Evolutionary conservation across 2,329 filamentous ascomycete species (phyloP), one percentile per base, ranked within the genome.

Genomic region (Epichloe hybrida): DNA sequence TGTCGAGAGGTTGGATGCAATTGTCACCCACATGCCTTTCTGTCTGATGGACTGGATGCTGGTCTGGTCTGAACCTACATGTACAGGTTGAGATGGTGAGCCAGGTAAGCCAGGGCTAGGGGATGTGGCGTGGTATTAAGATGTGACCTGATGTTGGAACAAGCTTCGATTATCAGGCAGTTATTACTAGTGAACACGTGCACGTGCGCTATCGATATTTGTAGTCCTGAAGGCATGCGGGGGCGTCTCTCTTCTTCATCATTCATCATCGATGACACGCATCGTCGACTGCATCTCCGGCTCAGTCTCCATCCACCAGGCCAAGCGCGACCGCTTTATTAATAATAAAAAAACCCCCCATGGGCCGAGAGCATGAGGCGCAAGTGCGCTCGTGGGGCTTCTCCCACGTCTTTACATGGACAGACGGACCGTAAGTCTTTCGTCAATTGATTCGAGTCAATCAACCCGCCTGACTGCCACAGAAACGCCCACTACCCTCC

Each of bases 321-420:
- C 3, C 27, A 9, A 31, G 27, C 9, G 27, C 27, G 27, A 31
- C 27, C 27, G 27, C 27, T 31, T 31, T 11, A 2, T 17, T 11
- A 3, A 4, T 11, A 31, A 11, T 11, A 17, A 17, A 17, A 17
- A 17, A 17, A 17, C 17, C n/a, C n/a, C n/a, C 9, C 35, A 66
- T 66, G 65, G 57, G 52, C 27, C 59, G 54, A 23, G 53, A 60
- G 38, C 57, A 61, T 38, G 83, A 88, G 62, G 66, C 69, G 47
- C 69, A 84, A 59, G 83, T 88, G 27, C 72, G 72, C 37, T 78
- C 76, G 1, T 87, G 84, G 83, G 84, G 84, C 1, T 88, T 87
- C 61, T 57, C 63, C 3, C 72, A 80, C 47, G 82, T 86, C 60
- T 86, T 86, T 56, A 86, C 82, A 3, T 88, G 84, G 83, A 80